These are phyloP conservation scores for Celoporthe dispersa DNA, from an alignment of 2,329 filamentous ascomycete genomes.

Conservation along the genomic window DNA sequence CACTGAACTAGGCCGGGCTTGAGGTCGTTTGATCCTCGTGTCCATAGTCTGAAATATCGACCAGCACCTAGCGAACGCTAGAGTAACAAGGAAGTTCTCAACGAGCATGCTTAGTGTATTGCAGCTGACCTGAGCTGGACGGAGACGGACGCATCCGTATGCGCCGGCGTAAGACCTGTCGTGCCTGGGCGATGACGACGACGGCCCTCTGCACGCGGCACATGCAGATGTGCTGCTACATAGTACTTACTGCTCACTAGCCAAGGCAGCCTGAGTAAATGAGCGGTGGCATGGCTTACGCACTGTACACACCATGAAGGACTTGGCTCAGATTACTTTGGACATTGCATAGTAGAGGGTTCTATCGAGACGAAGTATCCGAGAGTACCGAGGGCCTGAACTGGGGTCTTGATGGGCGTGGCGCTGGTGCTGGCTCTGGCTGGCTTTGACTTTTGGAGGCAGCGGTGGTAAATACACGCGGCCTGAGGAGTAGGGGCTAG, in stretches of 20 bases:
- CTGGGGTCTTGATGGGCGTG: not conserved
- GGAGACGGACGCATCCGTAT: not conserved
- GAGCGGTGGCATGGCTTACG: not conserved
- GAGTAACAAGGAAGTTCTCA: not conserved
- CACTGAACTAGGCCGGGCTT: not conserved
- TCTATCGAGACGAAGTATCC: not conserved
- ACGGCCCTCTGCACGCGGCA: not conserved
- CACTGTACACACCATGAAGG: not conserved
- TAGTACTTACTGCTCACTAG: not conserved
- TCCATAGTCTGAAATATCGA: not conserved
- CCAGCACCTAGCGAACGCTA: not conserved
- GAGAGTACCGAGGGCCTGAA: not conserved
- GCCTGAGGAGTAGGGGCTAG: not conserved
- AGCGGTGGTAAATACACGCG: not conserved
- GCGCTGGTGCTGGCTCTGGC: not conserved
- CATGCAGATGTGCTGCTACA: not conserved
- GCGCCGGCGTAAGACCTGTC: not conserved
- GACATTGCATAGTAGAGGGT: not conserved
- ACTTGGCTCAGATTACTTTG: not conserved
- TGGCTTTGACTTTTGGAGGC: not conserved
- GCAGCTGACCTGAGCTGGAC: not conserved
- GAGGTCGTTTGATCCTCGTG: not conserved
- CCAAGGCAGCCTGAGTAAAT: too few species aligned
- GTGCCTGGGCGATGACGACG: conserved; percentile 6
- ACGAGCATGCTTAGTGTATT: not conserved